Base-by-base conservation (phyloP, 768 basidiomycete genomes). In the Boletus fagicola region DNA sequence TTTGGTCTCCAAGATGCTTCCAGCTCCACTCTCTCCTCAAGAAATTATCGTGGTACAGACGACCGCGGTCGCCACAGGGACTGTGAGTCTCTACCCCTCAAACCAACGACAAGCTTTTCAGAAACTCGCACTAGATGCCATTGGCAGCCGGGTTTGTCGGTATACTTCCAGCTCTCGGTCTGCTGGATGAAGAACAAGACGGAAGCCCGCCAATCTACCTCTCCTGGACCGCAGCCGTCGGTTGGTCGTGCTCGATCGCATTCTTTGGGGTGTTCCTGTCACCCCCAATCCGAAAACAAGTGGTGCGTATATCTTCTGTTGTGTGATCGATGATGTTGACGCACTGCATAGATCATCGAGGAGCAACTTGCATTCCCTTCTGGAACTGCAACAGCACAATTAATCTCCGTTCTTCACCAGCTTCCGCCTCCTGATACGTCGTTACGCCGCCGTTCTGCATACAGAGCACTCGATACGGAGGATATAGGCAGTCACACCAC, bases 241-340 rank as follows among this genome's bases (percentile, higher is more conserved):
- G 80, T 5, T 98, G 96, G 96, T 94, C 92, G 12, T 86, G 84
- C 59, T 91, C 88, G 7, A 82, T 96, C 28, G 95, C 95, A 5
- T 98, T 94, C 76, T 98, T 98, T 73, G 96, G 95, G 83, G 95
- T 98, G n/a, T 96, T 98, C 72, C 79, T 98, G 42, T 96, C 96
- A 2, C 93, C 94, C 16, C 96, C 95, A 8, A 82, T 98, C 30
- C 85, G 96, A 47, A 91, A 92, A 68, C 94, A 97, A 84, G 94
- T 96, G 66, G 92, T 94, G 61, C 31, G 87, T 77, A 31, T 45
- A 39, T 30, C 24, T 26, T 53, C 20, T 45, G 11, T 35, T 47
- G 40, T 50, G 36, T 49, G 9, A 22, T 18, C 30, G n/a, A 54
- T 22, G 39, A 49, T 61, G 58, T 45, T 54, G 55, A 61, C 20